Percentiles rank a stretch among this genome's conserved stretches.
phyloP scores from a whole-genome alignment of 768 basidiomycete genomes.

The Mycena albidolilacea region DNA sequence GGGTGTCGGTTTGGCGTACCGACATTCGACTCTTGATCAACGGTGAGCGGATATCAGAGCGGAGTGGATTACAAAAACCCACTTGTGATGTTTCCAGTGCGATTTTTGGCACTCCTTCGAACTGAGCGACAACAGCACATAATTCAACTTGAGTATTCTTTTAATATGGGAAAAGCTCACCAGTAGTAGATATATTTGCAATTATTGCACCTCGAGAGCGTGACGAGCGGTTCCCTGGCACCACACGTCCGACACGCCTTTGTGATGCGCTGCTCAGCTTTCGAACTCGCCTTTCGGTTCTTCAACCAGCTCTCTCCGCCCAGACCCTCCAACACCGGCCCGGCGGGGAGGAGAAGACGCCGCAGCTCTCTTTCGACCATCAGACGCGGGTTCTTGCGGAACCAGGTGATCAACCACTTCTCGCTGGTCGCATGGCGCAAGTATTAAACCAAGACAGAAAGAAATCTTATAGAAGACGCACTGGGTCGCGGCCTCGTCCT shows the following conservation, averaged over 20 bases:
- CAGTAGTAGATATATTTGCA: conserved; percentile 47
- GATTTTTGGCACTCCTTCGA: conserved; percentile 44
- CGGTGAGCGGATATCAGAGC: neutral
- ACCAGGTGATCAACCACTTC: conserved; percentile 40
- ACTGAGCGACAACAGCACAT: conserved; percentile 19
- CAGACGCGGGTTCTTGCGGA: conserved; percentile 40
- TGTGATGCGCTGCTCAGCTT: conserved; percentile 35
- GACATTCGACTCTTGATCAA: conserved; percentile 14
- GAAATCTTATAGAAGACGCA: conserved; percentile 8
- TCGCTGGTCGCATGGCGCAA: conserved; percentile 6
- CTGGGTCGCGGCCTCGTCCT: conserved; percentile 35
- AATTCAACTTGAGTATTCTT: neutral
- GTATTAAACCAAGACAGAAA: neutral
- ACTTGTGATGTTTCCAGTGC: conserved; percentile 46
- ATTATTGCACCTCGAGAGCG: conserved; percentile 38
- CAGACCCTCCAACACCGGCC: conserved; percentile 38
- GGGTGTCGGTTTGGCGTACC: neutral
- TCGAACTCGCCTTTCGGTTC: conserved; percentile 31
- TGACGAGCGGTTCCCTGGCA: conserved; percentile 36
- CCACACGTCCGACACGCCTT: conserved; percentile 41
- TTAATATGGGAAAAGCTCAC: conserved; percentile 14
- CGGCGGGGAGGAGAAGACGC: conserved; percentile 22
- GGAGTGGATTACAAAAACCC: conserved; percentile 10
- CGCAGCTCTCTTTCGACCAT: conserved; percentile 5
- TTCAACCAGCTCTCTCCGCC: conserved; percentile 42